phyloP scores from a whole-genome alignment of 345 rosid species.

The Brassica napus region DNA sequence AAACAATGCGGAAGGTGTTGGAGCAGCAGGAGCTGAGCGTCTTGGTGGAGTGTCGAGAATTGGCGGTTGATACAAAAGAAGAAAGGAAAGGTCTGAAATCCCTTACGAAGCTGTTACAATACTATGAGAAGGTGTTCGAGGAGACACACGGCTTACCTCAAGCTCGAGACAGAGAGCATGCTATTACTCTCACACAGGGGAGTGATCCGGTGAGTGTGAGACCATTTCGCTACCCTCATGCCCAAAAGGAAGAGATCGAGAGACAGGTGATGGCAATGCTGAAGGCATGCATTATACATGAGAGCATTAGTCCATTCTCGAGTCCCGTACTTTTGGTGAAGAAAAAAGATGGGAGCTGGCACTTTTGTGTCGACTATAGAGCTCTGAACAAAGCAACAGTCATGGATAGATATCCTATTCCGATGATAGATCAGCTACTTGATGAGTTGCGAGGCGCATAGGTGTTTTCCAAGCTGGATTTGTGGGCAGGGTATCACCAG shows the following conservation, averaged over 20 bases:
- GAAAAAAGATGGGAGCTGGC: not conserved
- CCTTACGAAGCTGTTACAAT: too few relatives aligned
- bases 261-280: not conserved
- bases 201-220: not conserved
- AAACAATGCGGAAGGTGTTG: too few relatives aligned
- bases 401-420: not conserved
- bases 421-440: not conserved
- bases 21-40: not conserved
- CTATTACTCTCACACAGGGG: not conserved
- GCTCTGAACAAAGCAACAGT: not conserved
- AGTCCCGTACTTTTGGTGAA: not conserved
- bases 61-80: too few relatives aligned
- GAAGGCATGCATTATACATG: not conserved
- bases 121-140: not conserved
- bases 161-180: not conserved
- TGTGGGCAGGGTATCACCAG: not conserved
- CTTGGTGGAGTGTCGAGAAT: too few relatives aligned
- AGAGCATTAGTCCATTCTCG: not conserved
- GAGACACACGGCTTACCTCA: not conserved
- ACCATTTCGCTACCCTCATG: not conserved
- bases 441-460: not conserved
- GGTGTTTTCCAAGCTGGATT: not conserved
- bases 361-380: not conserved
- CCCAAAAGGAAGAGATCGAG: not conserved
- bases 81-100: too few relatives aligned